Base-by-base conservation (phyloP, 306 rosid genomes). In the Ormosia emarginata region DNA sequence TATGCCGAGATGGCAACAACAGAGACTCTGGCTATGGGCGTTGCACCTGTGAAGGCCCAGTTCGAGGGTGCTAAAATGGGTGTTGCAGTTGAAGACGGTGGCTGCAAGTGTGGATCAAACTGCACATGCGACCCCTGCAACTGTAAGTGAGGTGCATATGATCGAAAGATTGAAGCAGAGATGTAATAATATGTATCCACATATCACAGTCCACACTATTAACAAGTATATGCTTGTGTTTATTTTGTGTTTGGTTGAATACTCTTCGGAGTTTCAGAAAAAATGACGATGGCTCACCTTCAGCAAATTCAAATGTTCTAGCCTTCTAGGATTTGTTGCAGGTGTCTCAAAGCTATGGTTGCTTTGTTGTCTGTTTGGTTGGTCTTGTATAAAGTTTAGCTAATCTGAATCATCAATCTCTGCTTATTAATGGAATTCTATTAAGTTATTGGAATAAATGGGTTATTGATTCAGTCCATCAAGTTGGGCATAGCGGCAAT, bases 121-220 rank as follows among this genome's bases (percentile, higher is more conserved):
- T 94, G 97, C 92, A 72, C 75, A 3, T 94, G 98, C 79, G 69
- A 92, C 75, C 92, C 98, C 2, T 94, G 98, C 92, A 86, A n/a
- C 67, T 93, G 98, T 75, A 79, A 91, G 76, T 90, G 93, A 90
- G 69, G 11, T 32, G 37, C 11, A 61, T 7, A 50, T 24, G 24
- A 24, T 24, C 7, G 40, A 43, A 67, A 56, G 24, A 8, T 59
- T 58, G 75, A 79, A 85, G 88, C 85, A 85, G 87, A 83, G 87
- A 83, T 15, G 24, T 40, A 40, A 43, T 43, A 43, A 43, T 43
- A 43, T 7, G 11, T 8, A 7, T 5, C 7, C 8, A 41, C 9
- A 41, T 41, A 41, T 41, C 46, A 41, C 9, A 12, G 12, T 43
- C 12, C 11, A 47, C 53, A 3, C 5, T 47, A 8, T 2, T 47